Conservation (phyloP, 768 basidiomycete genomes). For the Exidia glandulosa region DNA sequence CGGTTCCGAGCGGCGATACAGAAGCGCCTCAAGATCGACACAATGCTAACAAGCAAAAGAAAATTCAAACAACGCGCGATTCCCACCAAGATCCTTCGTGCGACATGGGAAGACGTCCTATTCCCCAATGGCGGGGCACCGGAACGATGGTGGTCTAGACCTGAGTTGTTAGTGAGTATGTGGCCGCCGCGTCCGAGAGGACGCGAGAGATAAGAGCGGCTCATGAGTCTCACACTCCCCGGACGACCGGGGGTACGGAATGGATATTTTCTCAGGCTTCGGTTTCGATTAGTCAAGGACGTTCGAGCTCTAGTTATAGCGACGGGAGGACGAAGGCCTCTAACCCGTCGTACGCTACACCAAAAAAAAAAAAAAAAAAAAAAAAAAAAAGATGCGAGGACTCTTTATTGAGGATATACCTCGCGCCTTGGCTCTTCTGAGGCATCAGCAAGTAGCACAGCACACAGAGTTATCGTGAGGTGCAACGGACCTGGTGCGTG, state of each 20-base stretch:
- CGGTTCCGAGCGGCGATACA: background rate
- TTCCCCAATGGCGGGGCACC: background rate
- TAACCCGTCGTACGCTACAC: background rate
- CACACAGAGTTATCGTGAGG: too few relatives aligned
- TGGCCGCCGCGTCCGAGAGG: background rate
- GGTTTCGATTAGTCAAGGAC: background rate
- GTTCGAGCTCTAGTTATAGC: background rate
- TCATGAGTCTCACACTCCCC: background rate
- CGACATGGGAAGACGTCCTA: background rate
- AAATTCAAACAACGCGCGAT: background rate
- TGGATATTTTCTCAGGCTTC: background rate
- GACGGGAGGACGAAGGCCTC: background rate
- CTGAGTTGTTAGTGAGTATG: background rate
- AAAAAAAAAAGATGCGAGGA: background rate
- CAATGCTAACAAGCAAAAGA: background rate
- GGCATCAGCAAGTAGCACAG: too few relatives aligned
- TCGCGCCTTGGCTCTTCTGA: too few relatives aligned
- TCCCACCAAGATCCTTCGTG: background rate
- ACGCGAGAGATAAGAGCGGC: background rate
- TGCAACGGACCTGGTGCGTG: too few relatives aligned
- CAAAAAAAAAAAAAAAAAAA: background rate
- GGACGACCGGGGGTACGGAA: background rate
- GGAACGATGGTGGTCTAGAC: background rate
- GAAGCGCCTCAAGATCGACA: background rate
- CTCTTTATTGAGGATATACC: slow-evolving; percentile 2